These are phyloP conservation scores for Penicillium fimorum DNA, from an alignment of 495 filamentous ascomycete species.

Conservation along the genomic window DNA sequence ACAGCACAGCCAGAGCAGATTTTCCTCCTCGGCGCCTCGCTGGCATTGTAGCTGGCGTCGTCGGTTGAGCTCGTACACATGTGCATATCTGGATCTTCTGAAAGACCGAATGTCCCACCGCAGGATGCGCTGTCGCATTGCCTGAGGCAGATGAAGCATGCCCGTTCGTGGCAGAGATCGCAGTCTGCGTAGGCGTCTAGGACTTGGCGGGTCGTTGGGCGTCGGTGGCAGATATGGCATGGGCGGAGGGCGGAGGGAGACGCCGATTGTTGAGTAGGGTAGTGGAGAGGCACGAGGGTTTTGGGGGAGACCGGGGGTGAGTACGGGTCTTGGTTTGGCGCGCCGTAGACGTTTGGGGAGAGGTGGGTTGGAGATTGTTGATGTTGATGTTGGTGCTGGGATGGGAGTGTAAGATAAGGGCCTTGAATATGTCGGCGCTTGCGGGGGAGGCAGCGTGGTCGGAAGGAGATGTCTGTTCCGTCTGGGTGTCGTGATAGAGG, in stretches of 20 bases:
- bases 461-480: conserved; percentile 21
- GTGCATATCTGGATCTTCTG: background rate
- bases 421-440: conserved; percentile 38
- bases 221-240: conserved; percentile 53
- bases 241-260: conserved; percentile 39
- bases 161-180: conserved; percentile 45
- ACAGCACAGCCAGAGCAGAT: conserved; percentile 46
- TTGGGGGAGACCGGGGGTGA: conserved; percentile 41
- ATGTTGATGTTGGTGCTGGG: conserved; percentile 7
- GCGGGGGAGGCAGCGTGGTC: conserved; percentile 33
- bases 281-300: conserved; percentile 28
- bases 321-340: conserved; percentile 23
- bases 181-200: conserved; percentile 53
- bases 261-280: conserved; percentile 18
- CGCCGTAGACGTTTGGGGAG: conserved; percentile 25
- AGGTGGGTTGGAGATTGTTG: conserved; percentile 22
- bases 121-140: conserved; percentile 43
- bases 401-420: conserved; percentile 12
- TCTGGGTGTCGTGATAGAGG: conserved; percentile 24
- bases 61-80: conserved; percentile 2
- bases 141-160: conserved; percentile 54
- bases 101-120: conserved; percentile 5
- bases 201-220: conserved; percentile 45
- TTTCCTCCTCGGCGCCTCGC: conserved; percentile 24
- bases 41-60: conserved; percentile 7